Percentiles rank a stretch among this genome's conserved stretches.
Evolutionary conservation across 2,329 filamentous ascomycete species (phyloP).

Genomic region (Penicillium thymicola): DNA sequence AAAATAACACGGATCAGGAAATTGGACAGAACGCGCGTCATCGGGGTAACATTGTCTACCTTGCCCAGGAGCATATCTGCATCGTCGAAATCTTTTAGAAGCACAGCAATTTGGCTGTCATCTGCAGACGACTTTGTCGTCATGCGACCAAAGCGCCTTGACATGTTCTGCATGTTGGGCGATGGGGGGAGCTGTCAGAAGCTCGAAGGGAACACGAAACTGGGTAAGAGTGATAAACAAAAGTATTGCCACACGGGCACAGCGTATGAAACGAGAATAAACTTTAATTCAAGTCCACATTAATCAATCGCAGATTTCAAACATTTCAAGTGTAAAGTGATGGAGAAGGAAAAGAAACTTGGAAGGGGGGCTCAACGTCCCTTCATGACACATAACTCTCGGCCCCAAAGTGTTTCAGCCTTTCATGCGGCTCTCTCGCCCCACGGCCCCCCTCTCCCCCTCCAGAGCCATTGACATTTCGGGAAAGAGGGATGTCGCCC

Average conservation of each 20-base stretch:
- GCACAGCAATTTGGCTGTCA: constrained; percentile 69
- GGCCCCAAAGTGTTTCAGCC: constrained; percentile 17
- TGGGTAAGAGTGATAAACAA: background rate
- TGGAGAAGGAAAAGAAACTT: background rate
- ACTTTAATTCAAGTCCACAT: background rate
- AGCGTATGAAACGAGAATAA: background rate
- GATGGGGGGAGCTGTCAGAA: background rate
- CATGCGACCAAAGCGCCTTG: constrained; percentile 67
- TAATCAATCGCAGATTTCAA: background rate
- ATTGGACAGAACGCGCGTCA: constrained; percentile 10
- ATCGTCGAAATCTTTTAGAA: constrained; percentile 77
- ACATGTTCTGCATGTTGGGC: constrained; percentile 50
- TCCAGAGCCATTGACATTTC: background rate
- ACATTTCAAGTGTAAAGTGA: background rate
- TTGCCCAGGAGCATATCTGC: constrained; percentile 70
- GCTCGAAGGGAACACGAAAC: background rate
- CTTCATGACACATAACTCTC: constrained; percentile 6
- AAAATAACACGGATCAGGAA: constrained; percentile 1
- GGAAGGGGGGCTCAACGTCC: background rate
- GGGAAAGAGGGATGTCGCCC: background rate
- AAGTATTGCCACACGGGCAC: background rate
- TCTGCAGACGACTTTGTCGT: constrained; percentile 70
- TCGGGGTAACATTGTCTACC: constrained; percentile 46
- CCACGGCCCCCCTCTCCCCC: background rate
- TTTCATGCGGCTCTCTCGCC: constrained; percentile 20